Conservation (phyloP, 106 monocot species). For the Apostasia shenzhenica region DNA sequence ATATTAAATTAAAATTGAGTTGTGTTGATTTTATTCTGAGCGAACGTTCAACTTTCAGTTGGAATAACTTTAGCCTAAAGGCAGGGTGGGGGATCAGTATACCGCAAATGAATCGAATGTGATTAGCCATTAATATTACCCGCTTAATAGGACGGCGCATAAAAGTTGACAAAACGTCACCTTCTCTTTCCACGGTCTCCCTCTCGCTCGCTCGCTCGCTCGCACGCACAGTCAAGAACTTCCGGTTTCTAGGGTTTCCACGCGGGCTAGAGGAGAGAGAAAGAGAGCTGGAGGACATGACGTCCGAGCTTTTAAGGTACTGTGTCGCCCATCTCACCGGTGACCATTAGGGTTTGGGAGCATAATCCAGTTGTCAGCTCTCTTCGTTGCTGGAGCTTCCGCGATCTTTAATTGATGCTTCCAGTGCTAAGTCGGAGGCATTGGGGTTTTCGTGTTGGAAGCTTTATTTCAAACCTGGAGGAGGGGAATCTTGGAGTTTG, state of each 20-base stretch:
- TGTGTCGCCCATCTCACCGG: background rate
- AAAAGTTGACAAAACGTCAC: constrained; percentile 6
- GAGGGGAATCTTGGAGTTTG: background rate
- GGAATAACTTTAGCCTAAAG: no score
- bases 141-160: background rate
- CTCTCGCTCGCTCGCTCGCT: background rate
- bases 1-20: no score
- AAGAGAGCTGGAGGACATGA: background rate
- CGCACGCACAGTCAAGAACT: background rate
- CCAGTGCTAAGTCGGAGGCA: background rate
- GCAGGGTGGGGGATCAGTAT: no score
- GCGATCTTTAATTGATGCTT: background rate
- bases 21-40: no score
- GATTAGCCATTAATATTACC: no score
- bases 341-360: constrained; percentile 1
- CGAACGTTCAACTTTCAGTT: no score
- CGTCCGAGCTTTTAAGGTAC: background rate
- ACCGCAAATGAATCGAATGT: no score
- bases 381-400: background rate
- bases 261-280: background rate
- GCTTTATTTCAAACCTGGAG: background rate
- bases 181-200: background rate
- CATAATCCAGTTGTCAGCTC: background rate
- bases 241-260: constrained; percentile 11
- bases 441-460: background rate